These are phyloP conservation scores for Hibiscus trionum DNA, from an alignment of 345 rosid genomes.

Conservation along the genomic window DNA sequence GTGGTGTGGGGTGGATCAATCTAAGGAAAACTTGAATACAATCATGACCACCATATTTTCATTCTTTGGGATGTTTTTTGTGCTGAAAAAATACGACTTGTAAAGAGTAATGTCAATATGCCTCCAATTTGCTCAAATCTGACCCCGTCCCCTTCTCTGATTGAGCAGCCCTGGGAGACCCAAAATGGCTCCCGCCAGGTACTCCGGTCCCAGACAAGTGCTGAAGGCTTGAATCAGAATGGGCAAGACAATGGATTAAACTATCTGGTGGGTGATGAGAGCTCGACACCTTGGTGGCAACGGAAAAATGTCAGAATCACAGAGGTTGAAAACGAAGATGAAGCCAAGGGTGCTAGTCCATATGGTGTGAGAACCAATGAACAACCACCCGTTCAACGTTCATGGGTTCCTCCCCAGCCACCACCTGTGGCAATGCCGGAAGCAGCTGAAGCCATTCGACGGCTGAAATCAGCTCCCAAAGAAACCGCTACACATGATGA, in stretches of 20 bases:
- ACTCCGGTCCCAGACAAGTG: constrained; percentile 24
- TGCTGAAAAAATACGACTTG: background rate
- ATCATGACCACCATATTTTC: background rate
- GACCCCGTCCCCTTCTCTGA: background rate
- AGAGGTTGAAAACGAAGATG: constrained; percentile 55
- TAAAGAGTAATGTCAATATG: background rate
- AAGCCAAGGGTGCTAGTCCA: constrained; percentile 21
- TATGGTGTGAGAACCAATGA: constrained; percentile 34
- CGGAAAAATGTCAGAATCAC: constrained; percentile 52
- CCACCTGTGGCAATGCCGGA: constrained; percentile 89
- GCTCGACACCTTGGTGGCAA: constrained; percentile 64
- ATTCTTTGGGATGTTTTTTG: background rate
- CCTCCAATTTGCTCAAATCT: constrained; percentile 2
- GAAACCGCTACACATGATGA: constrained; percentile 37
- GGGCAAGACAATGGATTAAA: constrained; percentile 34
- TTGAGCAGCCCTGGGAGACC: constrained; percentile 73
- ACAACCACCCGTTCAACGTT: constrained; percentile 48
- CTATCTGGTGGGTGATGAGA: constrained; percentile 30
- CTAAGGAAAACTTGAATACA: background rate
- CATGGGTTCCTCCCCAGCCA: constrained; percentile 95
- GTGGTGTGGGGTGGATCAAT: background rate
- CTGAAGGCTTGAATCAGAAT: constrained; percentile 32
- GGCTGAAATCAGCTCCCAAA: constrained; percentile 57
- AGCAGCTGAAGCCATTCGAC: constrained; percentile 92
- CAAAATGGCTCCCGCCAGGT: constrained; percentile 39